Percentiles rank a stretch among this genome's conserved stretches.
Evolutionary conservation across 345 rosid species (phyloP).

Genomic region (Pistacia integerrima): DNA sequence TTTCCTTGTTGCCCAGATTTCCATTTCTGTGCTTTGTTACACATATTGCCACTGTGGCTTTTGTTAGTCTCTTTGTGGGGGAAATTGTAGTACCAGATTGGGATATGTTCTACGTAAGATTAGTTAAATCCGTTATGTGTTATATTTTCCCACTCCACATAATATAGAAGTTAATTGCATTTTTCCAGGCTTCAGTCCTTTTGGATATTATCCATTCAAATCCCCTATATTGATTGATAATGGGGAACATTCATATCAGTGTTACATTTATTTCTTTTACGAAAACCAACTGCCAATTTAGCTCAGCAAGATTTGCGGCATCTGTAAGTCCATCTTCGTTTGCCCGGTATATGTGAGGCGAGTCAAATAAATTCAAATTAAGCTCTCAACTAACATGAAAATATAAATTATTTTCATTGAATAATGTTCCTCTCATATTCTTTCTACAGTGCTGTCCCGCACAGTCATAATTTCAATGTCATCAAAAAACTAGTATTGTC

Average conservation of each 20-base stretch:
- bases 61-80: slow-evolving; percentile 52
- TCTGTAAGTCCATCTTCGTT: neutral
- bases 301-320: neutral
- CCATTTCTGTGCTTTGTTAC: no score
- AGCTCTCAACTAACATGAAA: neutral
- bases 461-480: slow-evolving; percentile 47
- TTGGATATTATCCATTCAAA: neutral
- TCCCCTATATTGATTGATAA: neutral
- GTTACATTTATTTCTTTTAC: neutral
- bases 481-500: slow-evolving; percentile 57
- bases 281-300: neutral
- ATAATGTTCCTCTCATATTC: neutral
- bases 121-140: neutral
- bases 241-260: neutral
- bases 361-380: neutral
- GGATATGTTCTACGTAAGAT: slow-evolving; percentile 62
- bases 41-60: slow-evolving; percentile 53
- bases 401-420: neutral
- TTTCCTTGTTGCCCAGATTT: no score
- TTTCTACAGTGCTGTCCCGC: slow-evolving; percentile 39
- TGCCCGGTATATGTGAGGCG: slow-evolving; percentile 56
- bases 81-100: slow-evolving; percentile 58
- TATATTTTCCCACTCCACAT: neutral
- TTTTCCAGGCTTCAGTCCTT: neutral
- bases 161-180: neutral